Evolutionary conservation across 495 filamentous ascomycete species (phyloP), one percentile per base, ranked within the genome.

Genomic region (Sphaerosporella brunnea): DNA sequence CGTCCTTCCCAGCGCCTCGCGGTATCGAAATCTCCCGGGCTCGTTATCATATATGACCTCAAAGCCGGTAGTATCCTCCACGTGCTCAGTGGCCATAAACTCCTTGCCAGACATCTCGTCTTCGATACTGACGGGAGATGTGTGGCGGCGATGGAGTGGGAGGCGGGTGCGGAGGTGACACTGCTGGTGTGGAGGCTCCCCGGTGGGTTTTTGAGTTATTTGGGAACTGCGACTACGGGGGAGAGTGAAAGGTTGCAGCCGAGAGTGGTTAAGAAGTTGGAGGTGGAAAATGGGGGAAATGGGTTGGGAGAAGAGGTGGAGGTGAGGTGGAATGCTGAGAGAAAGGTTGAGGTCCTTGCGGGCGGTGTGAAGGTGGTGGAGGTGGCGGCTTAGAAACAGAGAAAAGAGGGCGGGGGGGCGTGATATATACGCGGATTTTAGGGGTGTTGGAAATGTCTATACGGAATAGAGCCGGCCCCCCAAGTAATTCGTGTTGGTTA

Each of bases 1-100:
- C 56, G 55, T 1, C 48, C 56, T 18, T 51, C 55, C 2, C 55
- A 59, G n/a, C 55, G 55, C 13, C 51, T 59, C 4, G 56, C 55
- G 4, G 23, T 59, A 9, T 49, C 43, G 5, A 18, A 45, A 16
- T 42, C 51, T 2, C 44, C 48, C 1, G 55, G 51, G 1, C 19
- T 34, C 15, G 49, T 59, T n/a, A 46, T 54, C 24, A 38, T 59
- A 13, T 59, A 48, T 16, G 56, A 59, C 18, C 51, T 59, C 28
- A 58, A 59, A 45, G 32, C 47, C 8, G 48, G 51, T 3, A 15
- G 23, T 0, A 50, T 48, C 13, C 42, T 42, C 35, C 45, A 52
- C 23, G 41, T 49, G 2, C 48, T 59, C 1, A 45, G 50, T 11
- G 56, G 56, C 4, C 56, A 59, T 13, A 18, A 37, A 19, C 38